Evolutionary conservation across 768 basidiomycete genomes (phyloP), one percentile per base, ranked within the genome.

Genomic region (Calocybe cyanea): DNA sequence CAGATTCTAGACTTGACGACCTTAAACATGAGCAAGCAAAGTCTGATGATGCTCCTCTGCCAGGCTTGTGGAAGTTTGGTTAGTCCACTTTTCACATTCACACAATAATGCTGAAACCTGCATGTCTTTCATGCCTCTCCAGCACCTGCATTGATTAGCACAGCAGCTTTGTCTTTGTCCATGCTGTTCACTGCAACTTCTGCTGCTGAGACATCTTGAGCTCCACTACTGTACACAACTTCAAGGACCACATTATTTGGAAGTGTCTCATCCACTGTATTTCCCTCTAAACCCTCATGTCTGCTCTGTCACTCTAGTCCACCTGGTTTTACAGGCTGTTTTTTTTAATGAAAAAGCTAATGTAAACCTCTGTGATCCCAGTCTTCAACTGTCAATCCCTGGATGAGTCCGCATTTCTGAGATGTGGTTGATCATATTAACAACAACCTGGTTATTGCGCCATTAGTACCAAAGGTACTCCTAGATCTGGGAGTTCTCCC

Each of bases 361-460:
- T 28, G 28, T 17, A 4, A 14, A 1, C 24, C 33, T 24, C 21
- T 14, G n/a, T n/a, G n/a, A 14, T 42, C 6, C 3, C 25, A 48
- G 45, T n/a, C 39, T 20, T 20, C 37, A 33, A 39, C n/a, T n/a
- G n/a, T n/a, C n/a, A n/a, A 33, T 48, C 32, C 45, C 20, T 30
- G 40, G 13, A 28, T 30, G 15, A 31, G 33, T 41, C 51, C 62
- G 30, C 66, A 62, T 25, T 83, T 86, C 57, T 63, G 68, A 23
- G 76, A 77, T 15, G 64, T 87, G 13, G 70, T 85, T 19, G 63
- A 73, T n/a, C 78, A 71, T 49, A 88, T 91, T 41, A 85, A 89
- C 56, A 73, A 75, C 43, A 74, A 77, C 15, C 67, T 91, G 19
- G 71, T 77, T 4, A 72, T 87, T 54, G 73, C 75, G 10, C 85